Evolutionary conservation across 306 rosid genomes (phyloP).

Genomic region (Dalbergia oliveri): DNA sequence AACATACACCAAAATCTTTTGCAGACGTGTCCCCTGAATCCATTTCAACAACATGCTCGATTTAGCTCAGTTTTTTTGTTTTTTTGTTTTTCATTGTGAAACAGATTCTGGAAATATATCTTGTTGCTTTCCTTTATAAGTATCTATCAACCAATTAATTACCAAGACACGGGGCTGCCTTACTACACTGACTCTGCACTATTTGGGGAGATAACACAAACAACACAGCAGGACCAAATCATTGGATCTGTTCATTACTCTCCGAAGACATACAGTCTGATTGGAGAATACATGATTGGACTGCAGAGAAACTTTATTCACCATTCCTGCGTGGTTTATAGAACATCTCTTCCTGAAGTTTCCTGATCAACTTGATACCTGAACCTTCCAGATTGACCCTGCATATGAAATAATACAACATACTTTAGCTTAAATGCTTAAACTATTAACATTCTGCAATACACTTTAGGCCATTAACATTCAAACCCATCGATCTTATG

Average conservation of each 20-base stretch:
- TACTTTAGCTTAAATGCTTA: conserved; percentile 19
- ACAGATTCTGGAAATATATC: conserved; percentile 34
- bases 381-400: conserved; percentile 57
- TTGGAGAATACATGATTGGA: conserved; percentile 51
- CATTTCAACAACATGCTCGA: conserved; percentile 46
- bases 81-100: conserved; percentile 25
- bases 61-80: conserved; percentile 3
- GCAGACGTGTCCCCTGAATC: conserved; percentile 56
- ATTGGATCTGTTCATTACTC: conserved; percentile 51
- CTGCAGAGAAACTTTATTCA: conserved; percentile 42
- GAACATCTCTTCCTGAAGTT: conserved; percentile 57
- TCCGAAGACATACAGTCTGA: conserved; percentile 49
- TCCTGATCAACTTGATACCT: conserved; percentile 38
- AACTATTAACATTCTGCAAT: conserved; percentile 7
- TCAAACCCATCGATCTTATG: conserved; percentile 15
- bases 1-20: conserved; percentile 54
- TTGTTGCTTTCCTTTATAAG: conserved; percentile 40
- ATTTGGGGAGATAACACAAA: conserved; percentile 49
- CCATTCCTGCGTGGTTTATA: conserved; percentile 46
- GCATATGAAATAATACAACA: conserved; percentile 35
- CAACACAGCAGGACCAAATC: conserved; percentile 53
- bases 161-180: conserved; percentile 47
- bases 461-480: background rate
- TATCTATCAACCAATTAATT: conserved; percentile 35
- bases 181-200: conserved; percentile 59